phyloP scores from a whole-genome alignment of 805 yeast genomes.

The Naumovozyma baii region DNA sequence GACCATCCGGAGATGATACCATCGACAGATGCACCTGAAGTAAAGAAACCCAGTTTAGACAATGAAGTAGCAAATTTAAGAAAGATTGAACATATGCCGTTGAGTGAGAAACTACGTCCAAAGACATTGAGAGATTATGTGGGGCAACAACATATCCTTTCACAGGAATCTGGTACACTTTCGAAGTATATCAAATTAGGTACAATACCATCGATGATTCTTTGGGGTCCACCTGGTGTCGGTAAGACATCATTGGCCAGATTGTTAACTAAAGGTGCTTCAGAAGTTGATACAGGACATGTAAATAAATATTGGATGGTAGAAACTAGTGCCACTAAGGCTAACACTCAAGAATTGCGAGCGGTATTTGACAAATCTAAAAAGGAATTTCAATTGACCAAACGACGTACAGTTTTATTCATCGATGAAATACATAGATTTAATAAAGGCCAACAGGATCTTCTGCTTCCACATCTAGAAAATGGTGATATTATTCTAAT shows the following conservation, averaged over 20 bases:
- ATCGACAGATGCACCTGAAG: conserved; percentile 2
- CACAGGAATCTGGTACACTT: conserved; percentile 49
- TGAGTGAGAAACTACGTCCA: conserved; percentile 84
- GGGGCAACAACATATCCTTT: conserved; percentile 78
- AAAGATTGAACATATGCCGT: conserved; percentile 34
- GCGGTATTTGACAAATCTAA: conserved; percentile 41
- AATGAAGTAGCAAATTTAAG: conserved; percentile 20
- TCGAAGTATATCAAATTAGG: conserved; percentile 51
- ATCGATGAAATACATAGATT: conserved; percentile 91
- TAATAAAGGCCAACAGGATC: conserved; percentile 79
- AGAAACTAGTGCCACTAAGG: conserved; percentile 78
- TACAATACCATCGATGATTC: conserved; percentile 72
- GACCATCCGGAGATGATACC: background rate
- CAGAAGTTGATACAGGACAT: background rate
- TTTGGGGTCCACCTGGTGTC: conserved; percentile 96
- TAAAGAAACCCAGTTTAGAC: conserved; percentile 7
- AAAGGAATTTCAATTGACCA: conserved; percentile 33
- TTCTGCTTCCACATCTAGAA: conserved; percentile 75
- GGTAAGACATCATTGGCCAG: conserved; percentile 80
- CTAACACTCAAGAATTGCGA: conserved; percentile 47
- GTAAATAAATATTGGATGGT: conserved; percentile 38
- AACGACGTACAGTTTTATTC: conserved; percentile 59
- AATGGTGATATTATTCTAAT: conserved; percentile 69
- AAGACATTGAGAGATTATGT: conserved; percentile 53
- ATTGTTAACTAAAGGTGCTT: conserved; percentile 29